Evolutionary conservation across 1,284 basidiomycete species (phyloP), one percentile per base, ranked within the genome.

Genomic region (Erythrobasidium hasegawianum): DNA sequence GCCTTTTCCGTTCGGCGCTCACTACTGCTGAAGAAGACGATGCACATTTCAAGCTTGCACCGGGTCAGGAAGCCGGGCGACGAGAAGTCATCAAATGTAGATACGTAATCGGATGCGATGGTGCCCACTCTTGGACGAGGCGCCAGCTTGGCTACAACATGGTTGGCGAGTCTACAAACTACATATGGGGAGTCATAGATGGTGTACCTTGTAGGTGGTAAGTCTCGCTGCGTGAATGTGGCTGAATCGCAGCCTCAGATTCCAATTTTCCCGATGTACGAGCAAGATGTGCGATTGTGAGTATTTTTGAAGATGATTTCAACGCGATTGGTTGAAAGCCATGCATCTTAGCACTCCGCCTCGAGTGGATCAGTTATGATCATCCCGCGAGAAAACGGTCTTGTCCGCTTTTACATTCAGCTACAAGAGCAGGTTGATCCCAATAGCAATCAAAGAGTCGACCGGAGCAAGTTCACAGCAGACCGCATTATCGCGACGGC

Each of bases 401-500:
- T 75, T 56, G 73, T 75, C 14, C 68, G 75, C 24, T 68, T 71
- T 41, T 71, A 71, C 58, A 68, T 70, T 13, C 71, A 71, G 45
- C 57, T 71, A 22, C 47, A 50, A 60, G 67, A 67, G 9, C 50
- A 41, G 10, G 27, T 54, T 5, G 67, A 57, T 7, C 33, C 33
- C 33, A 33, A 33, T 11, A 33, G 11, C 33, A 33, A 11, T 33
- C 33, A 33, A 33, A 33, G 33, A 33, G 33, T 33, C 4, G 33
- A 33, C 33, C 33, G 33, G 11, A 57, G 61, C 40, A 67, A 60
- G 0, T 40, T 85, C 69, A 83, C 80, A 1, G 83, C 86, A 0
- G 79, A 83, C 66, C 79, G 83, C 71, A 77, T 90, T 50, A 72
- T 89, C 60, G 81, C 85, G 72, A 85, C 65, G 8, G 87, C 85